Evolutionary conservation across 2,329 filamentous ascomycete species (phyloP).

Genomic region (Hortaea werneckii): DNA sequence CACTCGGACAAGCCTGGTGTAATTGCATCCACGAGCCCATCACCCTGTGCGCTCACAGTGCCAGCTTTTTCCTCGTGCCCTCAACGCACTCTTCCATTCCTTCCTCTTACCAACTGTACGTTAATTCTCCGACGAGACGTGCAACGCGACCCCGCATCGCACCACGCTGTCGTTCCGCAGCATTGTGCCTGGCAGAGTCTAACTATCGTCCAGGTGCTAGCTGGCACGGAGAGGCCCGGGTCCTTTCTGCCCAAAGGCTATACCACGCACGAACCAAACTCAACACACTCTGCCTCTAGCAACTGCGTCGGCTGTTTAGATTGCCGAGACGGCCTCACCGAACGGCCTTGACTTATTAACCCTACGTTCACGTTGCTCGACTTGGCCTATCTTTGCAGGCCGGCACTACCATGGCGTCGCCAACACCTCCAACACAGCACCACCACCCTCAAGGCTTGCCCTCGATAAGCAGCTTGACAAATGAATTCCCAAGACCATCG

Average conservation of each 20-base stretch:
- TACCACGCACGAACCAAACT: no score
- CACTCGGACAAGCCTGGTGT: slow-evolving; percentile 2
- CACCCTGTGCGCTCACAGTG: slow-evolving; percentile 6
- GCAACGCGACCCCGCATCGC: slow-evolving; percentile 9
- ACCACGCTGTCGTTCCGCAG: slow-evolving; percentile 2
- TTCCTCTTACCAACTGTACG: slow-evolving; percentile 4
- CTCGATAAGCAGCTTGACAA: slow-evolving; percentile 28
- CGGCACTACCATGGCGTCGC: slow-evolving; percentile 15
- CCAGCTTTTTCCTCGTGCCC: slow-evolving; percentile 7
- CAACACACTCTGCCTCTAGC: no score
- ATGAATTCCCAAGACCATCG: slow-evolving; percentile 21
- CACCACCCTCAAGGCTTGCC: slow-evolving; percentile 21
- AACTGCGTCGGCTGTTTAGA: no score
- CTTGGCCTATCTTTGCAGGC: no score
- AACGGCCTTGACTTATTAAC: no score
- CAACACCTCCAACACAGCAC: slow-evolving; percentile 9
- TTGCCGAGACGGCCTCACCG: no score
- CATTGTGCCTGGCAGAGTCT: not conserved
- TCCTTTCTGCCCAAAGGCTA: no score
- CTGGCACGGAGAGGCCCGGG: no score
- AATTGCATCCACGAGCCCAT: slow-evolving; percentile 13
- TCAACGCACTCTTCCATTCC: slow-evolving; percentile 4
- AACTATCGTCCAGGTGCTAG: no score
- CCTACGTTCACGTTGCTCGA: no score
- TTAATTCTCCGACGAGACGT: slow-evolving; percentile 16